phyloP scores from a whole-genome alignment of 768 basidiomycete genomes.

The Boletus eberwhitei region DNA sequence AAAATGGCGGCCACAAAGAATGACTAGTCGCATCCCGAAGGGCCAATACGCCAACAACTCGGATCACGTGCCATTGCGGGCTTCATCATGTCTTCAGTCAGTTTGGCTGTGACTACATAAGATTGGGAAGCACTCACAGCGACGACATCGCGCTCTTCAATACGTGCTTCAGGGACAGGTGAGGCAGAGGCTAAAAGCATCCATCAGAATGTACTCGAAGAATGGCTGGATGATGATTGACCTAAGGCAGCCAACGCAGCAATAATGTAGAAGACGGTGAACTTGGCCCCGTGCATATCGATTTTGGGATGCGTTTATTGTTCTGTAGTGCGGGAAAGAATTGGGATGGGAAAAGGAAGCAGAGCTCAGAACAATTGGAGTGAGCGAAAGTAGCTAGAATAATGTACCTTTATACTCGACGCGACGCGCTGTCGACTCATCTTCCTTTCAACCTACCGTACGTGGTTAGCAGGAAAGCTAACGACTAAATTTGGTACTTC shows the following conservation, averaged over 20 bases:
- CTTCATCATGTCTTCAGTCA: constrained; percentile 7
- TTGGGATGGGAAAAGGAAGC: not conserved
- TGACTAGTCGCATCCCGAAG: too few species aligned
- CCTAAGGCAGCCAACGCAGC: constrained; percentile 25
- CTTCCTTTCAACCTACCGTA: constrained; percentile 28
- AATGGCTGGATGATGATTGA: constrained; percentile 10
- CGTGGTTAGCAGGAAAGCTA: constrained; percentile 18
- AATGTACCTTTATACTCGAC: constrained; percentile 26
- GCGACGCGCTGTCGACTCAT: not conserved
- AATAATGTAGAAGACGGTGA: constrained; percentile 29
- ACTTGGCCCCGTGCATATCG: constrained; percentile 27
- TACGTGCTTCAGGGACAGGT: constrained; percentile 13
- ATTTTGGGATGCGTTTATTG: constrained; percentile 30
- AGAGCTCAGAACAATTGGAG: constrained; percentile 32
- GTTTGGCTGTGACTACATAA: not conserved
- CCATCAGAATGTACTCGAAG: not conserved
- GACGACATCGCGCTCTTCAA: constrained; percentile 5
- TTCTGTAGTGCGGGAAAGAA: constrained; percentile 12
- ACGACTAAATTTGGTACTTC: constrained; percentile 19
- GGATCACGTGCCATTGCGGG: too few species aligned
- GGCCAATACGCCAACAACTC: too few species aligned
- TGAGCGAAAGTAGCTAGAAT: constrained; percentile 1
- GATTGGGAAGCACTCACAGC: constrained; percentile 10
- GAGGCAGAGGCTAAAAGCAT: constrained; percentile 24
- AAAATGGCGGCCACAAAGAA: not conserved